Evolutionary conservation across 352 stramenopile species (phyloP), one percentile per base, ranked within the genome.

Genomic region (Globisporangium uncinulatum): DNA sequence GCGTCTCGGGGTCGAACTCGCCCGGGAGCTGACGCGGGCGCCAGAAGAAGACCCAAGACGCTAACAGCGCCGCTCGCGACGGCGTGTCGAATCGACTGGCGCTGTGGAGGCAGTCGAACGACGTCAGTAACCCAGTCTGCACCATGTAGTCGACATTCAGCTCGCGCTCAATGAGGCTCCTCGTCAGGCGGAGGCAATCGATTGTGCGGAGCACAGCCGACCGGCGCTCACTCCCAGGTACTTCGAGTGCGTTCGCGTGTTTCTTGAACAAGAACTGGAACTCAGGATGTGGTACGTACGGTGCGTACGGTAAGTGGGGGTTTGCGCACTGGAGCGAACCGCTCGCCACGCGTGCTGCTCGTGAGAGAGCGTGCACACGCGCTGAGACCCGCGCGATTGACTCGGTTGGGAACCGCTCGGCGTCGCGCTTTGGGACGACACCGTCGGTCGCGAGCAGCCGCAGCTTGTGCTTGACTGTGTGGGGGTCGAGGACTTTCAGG

Each of bases 261-360:
- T 74, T 77, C 52, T 83, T 73, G 76, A 80, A 90, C 11, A 90
- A 52, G 41, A 74, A 90, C 60, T 90, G 77, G 15, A 81, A 65
- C n/a, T 76, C 67, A 9, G 69, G 62, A 4, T 64, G 71, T 11
- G 73, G 73, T 0, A 61, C 64, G 49, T 87, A 90, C 44, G 61
- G 60, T 2, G 66, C 75, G 51, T 70, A 83, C 5, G 75, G 56
- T 8, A 64, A 54, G 29, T 76, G 52, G 10, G 13, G 47, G 36
- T 80, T 83, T 1, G 14, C 2, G 15, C 57, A 70, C 21, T 39
- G 43, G 47, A 72, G 56, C 19, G 58, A 51, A 4, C 73, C 54
- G n/a, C 34, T 59, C 0, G 57, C 56, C 19, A 63, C 46, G 4
- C 73, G 71, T 1, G 67, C 62, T 21, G 71, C 66, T 21, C 79